Evolutionary conservation across 805 yeast genomes (phyloP).

Genomic region (Lachancea dasiensis): DNA sequence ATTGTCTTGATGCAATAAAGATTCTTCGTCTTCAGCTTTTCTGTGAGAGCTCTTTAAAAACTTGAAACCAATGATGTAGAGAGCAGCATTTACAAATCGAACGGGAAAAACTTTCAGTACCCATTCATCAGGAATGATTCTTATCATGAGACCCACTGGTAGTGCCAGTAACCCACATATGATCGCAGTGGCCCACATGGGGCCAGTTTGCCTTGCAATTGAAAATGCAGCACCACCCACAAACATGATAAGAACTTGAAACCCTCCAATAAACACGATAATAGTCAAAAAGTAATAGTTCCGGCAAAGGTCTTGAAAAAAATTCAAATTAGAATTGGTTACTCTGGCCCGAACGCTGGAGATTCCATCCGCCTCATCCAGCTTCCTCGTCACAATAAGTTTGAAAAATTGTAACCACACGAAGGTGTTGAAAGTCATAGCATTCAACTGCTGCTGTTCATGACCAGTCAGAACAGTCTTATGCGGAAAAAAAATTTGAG

Average conservation of each 20-base stretch:
- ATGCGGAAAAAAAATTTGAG: slow-evolving; percentile 44
- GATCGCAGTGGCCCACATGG: slow-evolving; percentile 86
- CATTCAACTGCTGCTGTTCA: slow-evolving; percentile 55
- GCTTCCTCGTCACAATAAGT: slow-evolving; percentile 80
- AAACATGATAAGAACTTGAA: slow-evolving; percentile 87
- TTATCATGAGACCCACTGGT: slow-evolving; percentile 70
- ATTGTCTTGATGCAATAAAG: slow-evolving; percentile 18
- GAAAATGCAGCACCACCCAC: slow-evolving; percentile 97
- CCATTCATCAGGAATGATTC: slow-evolving; percentile 81
- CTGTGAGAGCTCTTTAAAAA: slow-evolving; percentile 17
- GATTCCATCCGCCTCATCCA: slow-evolving; percentile 80
- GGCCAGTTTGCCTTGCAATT: slow-evolving; percentile 69
- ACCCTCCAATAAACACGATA: slow-evolving; percentile 67
- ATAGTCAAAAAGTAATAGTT: slow-evolving; percentile 78
- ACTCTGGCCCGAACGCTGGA: slow-evolving; percentile 51
- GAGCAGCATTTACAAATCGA: slow-evolving; percentile 36
- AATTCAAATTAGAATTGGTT: slow-evolving; percentile 62
- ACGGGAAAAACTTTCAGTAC: slow-evolving; percentile 61
- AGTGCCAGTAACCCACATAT: slow-evolving; percentile 74
- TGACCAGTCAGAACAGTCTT: slow-evolving; percentile 32
- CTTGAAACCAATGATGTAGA: slow-evolving; percentile 23
- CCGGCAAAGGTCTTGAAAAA: slow-evolving; percentile 73
- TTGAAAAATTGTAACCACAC: slow-evolving; percentile 98
- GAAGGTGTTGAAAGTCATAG: slow-evolving; percentile 91
- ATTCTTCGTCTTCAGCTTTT: slow-evolving; percentile 19